Base-by-base conservation (phyloP, 805 yeast genomes). In the Schwanniomyces occidentalis region DNA sequence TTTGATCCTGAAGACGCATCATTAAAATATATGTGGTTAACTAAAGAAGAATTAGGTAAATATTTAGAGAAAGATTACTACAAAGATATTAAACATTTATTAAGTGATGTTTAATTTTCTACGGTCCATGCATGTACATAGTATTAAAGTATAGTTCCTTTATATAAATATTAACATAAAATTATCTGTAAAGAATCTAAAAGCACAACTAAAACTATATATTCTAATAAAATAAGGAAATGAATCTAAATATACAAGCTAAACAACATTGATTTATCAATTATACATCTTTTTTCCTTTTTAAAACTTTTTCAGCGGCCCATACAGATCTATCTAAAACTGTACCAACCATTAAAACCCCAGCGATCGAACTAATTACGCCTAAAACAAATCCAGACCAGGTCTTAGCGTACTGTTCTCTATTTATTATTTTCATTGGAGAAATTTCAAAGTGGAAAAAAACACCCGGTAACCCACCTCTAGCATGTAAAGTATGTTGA, bases 381-480 rank as follows among this genome's bases (percentile, higher is more conserved):
- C 90, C 88, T 40, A 89, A 65, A 16, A 88, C 51, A 54, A 90
- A 89, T 2, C 89, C 85, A 19, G 90, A 82, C 82, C 93, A 85
- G 2, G 93, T 74, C 55, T 81, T 83, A 37, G 77, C 73, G 50
- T 75, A 76, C 44, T 71, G 80, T 59, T 93, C 95, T 38, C 78
- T 73, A 63, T 91, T 88, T 52, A 90, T 85, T 33, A 93, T 89
- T 56, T 89, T 88, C 69, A 93, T 71, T 8, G 98, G 96, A 37
- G 95, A 82, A 58, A 93, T 89, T 52, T 93, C 98, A 63, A 90
- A 90, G 49, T 81, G 70, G 65, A 93, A 78, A 58, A 80, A 87
- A 3, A 89, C 73, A 4, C 97, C 96, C 0, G 99, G 98, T 10
- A 84, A 68, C 6, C 99, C 99, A 12, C 97, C 96, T 36, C 78